Conservation (phyloP, 2,329 filamentous ascomycete species). For the Penicillium thymicola region DNA sequence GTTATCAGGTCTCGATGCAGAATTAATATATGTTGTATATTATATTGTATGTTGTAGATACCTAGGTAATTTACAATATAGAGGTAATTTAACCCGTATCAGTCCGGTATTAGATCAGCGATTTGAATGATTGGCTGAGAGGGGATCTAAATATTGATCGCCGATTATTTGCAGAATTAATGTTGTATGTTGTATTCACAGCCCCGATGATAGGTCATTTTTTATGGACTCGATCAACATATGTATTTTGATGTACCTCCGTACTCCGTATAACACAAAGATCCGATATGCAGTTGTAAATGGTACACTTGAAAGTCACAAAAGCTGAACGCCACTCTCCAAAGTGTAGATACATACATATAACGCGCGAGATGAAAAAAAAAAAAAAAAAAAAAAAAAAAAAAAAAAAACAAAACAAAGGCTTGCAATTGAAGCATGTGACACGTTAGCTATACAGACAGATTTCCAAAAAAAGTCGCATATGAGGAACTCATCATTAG, state of each 20-base stretch:
- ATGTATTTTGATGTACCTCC: not conserved
- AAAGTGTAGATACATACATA: not conserved
- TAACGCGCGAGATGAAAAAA: not conserved
- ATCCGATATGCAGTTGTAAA: not conserved
- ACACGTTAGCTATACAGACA: slow-evolving; percentile 7
- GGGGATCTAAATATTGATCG: not conserved
- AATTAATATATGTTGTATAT: not conserved
- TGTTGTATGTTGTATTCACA: not conserved
- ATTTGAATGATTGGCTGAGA: not conserved
- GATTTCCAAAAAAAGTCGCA: not conserved
- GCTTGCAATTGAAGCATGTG: not conserved
- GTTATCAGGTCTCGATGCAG: not conserved
- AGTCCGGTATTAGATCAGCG: not conserved
- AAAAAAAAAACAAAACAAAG: not conserved
- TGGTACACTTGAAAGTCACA: not conserved
- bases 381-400: too few species aligned
- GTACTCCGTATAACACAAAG: not conserved
- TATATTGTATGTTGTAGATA: too few species aligned
- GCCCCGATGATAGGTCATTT: not conserved
- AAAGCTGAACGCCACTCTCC: not conserved
- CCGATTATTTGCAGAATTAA: not conserved
- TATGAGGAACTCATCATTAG: slow-evolving; percentile 4
- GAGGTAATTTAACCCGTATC: not conserved
- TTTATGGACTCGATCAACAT: not conserved
- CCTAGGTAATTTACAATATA: too few species aligned